Conservation (phyloP, 495 filamentous ascomycete species). For the Tetracladium setigerum region DNA sequence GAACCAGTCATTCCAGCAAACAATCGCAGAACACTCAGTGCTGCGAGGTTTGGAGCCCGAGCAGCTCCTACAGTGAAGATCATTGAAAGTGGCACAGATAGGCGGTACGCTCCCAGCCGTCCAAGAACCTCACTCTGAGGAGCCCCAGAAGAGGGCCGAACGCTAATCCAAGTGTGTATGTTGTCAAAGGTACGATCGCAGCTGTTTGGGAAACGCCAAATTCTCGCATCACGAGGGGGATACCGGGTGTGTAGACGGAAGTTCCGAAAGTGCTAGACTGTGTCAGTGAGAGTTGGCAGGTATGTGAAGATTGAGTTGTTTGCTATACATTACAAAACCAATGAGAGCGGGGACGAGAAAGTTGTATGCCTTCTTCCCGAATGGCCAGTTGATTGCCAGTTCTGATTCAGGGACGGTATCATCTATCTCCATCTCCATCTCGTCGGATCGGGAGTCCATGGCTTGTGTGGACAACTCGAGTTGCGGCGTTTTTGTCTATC, state of each 20-base stretch:
- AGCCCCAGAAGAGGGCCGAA: constrained; percentile 17
- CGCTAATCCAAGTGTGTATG: constrained; percentile 33
- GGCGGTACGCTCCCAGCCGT: constrained; percentile 45
- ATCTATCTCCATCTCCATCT: too few species aligned
- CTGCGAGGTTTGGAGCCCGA: constrained; percentile 41
- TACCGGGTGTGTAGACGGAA: background rate
- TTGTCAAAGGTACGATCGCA: constrained; percentile 30
- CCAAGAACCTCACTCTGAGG: constrained; percentile 26
- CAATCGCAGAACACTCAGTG: constrained; percentile 51
- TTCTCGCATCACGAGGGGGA: background rate
- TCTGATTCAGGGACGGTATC: too few species aligned
- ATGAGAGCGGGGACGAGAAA: background rate
- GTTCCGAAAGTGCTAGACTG: background rate
- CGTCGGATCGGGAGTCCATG: too few species aligned
- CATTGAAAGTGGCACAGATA: constrained; percentile 45
- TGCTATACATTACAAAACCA: background rate
- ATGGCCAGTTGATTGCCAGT: background rate
- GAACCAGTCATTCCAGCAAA: constrained; percentile 52
- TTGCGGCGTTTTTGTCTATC: too few species aligned
- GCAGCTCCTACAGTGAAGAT: constrained; percentile 49
- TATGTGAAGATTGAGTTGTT: background rate
- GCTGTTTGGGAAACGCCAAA: background rate
- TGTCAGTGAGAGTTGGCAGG: background rate
- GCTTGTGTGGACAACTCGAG: too few species aligned
- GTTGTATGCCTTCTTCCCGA: background rate